phyloP scores from a whole-genome alignment of 1,284 basidiomycete genomes.

The Agaricales sp. region DNA sequence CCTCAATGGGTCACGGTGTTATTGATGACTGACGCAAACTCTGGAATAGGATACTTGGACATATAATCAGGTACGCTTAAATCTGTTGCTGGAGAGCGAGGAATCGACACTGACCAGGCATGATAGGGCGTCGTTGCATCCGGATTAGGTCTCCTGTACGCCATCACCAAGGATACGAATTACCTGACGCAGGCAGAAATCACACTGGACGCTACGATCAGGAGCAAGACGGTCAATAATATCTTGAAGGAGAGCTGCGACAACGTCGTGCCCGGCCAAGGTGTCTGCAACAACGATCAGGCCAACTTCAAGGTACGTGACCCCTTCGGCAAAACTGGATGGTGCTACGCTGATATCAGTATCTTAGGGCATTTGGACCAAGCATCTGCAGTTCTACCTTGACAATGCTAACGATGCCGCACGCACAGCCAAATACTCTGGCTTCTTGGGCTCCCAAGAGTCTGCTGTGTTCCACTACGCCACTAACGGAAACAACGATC shows the following conservation, averaged over 20 bases:
- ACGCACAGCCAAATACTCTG: slow-evolving; percentile 18
- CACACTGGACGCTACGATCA: slow-evolving; percentile 40
- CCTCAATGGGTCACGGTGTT: no score
- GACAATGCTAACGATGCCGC: slow-evolving; percentile 16
- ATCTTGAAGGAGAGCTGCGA: slow-evolving; percentile 45
- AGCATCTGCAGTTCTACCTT: slow-evolving; percentile 22
- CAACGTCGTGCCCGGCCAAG: slow-evolving; percentile 23
- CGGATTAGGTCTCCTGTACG: slow-evolving; percentile 31
- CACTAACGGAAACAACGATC: slow-evolving; percentile 23
- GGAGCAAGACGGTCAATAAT: slow-evolving; percentile 24
- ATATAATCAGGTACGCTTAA: slow-evolving; percentile 36
- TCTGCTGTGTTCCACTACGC: slow-evolving; percentile 23
- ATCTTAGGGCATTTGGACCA: slow-evolving; percentile 20
- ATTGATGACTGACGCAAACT: background rate
- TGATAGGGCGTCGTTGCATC: slow-evolving; percentile 41
- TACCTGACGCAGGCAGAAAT: slow-evolving; percentile 37
- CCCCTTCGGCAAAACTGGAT: background rate
- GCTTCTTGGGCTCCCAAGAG: slow-evolving; percentile 18
- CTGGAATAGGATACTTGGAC: slow-evolving; percentile 37
- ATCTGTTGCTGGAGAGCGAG: background rate
- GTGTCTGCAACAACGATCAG: slow-evolving; percentile 38
- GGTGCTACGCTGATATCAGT: no score
- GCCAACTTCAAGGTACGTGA: slow-evolving; percentile 17
- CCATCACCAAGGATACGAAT: slow-evolving; percentile 26
- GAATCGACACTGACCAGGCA: background rate